Base-by-base conservation (phyloP, 345 rosid genomes). In the Gynandropsis gynandra region DNA sequence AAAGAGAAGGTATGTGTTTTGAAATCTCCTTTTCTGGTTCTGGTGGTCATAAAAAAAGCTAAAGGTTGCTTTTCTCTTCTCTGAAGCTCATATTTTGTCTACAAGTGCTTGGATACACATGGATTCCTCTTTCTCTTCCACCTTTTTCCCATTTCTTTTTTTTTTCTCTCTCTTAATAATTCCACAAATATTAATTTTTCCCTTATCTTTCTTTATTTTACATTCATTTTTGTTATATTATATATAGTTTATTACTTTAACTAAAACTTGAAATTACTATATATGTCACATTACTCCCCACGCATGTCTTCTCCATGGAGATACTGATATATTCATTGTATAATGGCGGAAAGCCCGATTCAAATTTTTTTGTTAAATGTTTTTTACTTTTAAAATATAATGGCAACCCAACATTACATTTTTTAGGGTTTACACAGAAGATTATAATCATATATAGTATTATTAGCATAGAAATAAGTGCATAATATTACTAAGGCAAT, bases 81-180 rank as follows among this genome's bases (percentile, higher is more conserved):
- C 89, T 78, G 87, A 78, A 73, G 57, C 74, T 74, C 75, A 49
- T n/a, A n/a, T 64, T 77, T 80, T 80, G 83, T 80, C 87, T 69
- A 52, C 43, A 62, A 66, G 80, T 66, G 80, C 76, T 81, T 81
- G 88, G 88, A 74, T 52, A 72, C 63, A 76, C 68, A 60, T 76
- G 75, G 88, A 78, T 78, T 81, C 83, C 74, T 58, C 71, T 45
- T 42, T 61, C 69, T 71, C 72, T 55, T 58, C 56, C 43, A 54
- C 66, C 62, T 54, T 58, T 59, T 39, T 46, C 41, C 56, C 60
- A 59, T 38, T 24, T 52, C 17, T 54, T 15, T 42, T 67, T 65
- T 47, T 21, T 45, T 42, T 61, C 65, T 49, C 52, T 65, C 52
- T 58, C 46, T 53, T 47, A 46, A 59, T 47, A 35, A 11, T 39